phyloP scores from a whole-genome alignment of 495 filamentous ascomycete species.

The Amphirosellinia nigrospora region DNA sequence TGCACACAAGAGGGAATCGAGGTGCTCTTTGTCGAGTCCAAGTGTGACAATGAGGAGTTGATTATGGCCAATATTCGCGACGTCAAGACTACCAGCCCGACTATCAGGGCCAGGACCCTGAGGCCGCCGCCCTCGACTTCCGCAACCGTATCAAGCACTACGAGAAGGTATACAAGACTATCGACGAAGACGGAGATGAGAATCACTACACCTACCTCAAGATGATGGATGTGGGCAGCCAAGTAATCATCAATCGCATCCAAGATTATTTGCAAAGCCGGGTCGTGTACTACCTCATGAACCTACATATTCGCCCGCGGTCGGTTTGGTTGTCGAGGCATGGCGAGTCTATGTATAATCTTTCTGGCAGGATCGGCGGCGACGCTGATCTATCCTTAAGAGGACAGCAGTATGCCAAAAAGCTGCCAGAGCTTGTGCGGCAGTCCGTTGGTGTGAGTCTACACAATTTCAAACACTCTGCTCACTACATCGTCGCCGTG shows the following conservation, averaged over 20 bases:
- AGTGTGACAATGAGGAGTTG: constrained; percentile 91
- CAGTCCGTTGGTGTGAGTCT: constrained; percentile 73
- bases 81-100: constrained; percentile 95
- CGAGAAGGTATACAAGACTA: constrained; percentile 92
- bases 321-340: constrained; percentile 98
- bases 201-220: constrained; percentile 89
- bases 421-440: constrained; percentile 78
- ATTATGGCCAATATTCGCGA: constrained; percentile 98
- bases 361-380: constrained; percentile 86
- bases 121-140: constrained; percentile 87
- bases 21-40: constrained; percentile 92
- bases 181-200: constrained; percentile 78
- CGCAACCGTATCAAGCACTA: constrained; percentile 94
- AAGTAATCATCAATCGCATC: constrained; percentile 97
- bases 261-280: constrained; percentile 95
- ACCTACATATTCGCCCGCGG: constrained; percentile 94
- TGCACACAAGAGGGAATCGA: constrained; percentile 77
- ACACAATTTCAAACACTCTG: background rate
- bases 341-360: constrained; percentile 91
- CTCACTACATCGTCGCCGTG: background rate
- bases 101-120: constrained; percentile 92
- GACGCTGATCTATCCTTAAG: constrained; percentile 87
- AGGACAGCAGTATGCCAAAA: constrained; percentile 82
- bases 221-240: constrained; percentile 92
- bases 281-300: constrained; percentile 97